Evolutionary conservation across 1,139 yeast genomes (phyloP).

Genomic region (Kodamaea sp.): DNA sequence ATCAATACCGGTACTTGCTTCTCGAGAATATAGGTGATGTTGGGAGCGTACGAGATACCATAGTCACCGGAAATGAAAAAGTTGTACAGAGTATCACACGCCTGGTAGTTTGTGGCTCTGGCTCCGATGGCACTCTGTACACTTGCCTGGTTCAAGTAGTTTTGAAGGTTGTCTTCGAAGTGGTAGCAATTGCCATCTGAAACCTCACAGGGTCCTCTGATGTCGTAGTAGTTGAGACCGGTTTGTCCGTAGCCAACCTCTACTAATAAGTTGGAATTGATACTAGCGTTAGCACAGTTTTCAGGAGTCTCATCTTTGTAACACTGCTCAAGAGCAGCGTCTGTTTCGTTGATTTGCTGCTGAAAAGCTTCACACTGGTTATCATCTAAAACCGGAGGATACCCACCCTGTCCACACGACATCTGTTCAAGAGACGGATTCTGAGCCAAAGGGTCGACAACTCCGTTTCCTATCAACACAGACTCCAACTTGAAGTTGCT

Average conservation of each 20-base stretch:
- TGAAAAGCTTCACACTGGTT: too few relatives aligned
- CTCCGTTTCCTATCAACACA: constrained; percentile 80
- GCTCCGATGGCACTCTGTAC: constrained; percentile 67
- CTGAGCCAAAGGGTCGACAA: constrained; percentile 74
- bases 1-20: constrained; percentile 40
- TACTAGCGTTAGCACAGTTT: too few relatives aligned
- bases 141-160: constrained; percentile 57
- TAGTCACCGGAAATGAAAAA: too few relatives aligned
- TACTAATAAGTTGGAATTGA: background rate
- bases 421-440: constrained; percentile 70
- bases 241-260: constrained; percentile 45
- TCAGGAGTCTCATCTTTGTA: too few relatives aligned
- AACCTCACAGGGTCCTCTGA: constrained; percentile 58
- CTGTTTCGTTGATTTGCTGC: too few relatives aligned
- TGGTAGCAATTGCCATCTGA: constrained; percentile 59
- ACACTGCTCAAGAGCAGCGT: too few relatives aligned
- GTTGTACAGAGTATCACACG: constrained; percentile 68
- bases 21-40: constrained; percentile 59
- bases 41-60: too few relatives aligned
- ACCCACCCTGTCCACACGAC: constrained; percentile 86
- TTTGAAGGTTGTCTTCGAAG: constrained; percentile 54
- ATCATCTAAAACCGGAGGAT: constrained; percentile 54
- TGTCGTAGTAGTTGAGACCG: constrained; percentile 70
- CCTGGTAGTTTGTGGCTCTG: constrained; percentile 52
- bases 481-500: constrained; percentile 68